Conservation (phyloP, 805 yeast genomes). For the Kockiozyma suomiensis region DNA sequence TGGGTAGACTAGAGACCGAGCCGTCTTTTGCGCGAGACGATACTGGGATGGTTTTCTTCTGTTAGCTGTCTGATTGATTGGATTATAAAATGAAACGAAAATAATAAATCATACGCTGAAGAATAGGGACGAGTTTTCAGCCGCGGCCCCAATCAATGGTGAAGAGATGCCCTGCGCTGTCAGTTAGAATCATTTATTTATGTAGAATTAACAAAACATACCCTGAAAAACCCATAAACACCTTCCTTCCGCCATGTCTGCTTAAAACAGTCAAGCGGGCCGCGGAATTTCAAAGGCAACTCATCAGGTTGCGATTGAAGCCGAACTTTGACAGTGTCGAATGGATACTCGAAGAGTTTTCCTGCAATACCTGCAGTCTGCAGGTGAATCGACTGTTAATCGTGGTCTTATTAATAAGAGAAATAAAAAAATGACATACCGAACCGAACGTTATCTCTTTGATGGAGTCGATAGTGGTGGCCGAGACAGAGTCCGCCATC, state of each 20-base stretch:
- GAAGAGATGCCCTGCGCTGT: conserved; percentile 61
- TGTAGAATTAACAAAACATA: neutral
- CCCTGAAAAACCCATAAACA: conserved; percentile 71
- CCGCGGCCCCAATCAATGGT: conserved; percentile 86
- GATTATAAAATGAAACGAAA: too few relatives aligned
- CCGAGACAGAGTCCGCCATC: conserved; percentile 1
- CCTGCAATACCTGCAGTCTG: conserved; percentile 75
- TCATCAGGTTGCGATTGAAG: conserved; percentile 72
- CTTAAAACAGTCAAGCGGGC: conserved; percentile 67
- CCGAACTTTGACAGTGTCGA: conserved; percentile 89
- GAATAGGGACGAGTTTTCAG: conserved; percentile 81
- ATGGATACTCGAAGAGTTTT: conserved; percentile 85
- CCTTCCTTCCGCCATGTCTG: conserved; percentile 73
- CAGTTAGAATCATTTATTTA: neutral
- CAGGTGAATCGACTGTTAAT: too few relatives aligned
- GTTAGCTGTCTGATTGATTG: conserved; percentile 4
- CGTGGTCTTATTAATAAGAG: too few relatives aligned
- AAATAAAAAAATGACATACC: conserved; percentile 2
- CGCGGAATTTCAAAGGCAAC: conserved; percentile 50
- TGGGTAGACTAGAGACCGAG: conserved; percentile 6
- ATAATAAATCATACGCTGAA: conserved; percentile 41
- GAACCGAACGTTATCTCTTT: conserved; percentile 26
- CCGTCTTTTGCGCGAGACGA: conserved; percentile 12
- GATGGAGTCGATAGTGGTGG: conserved; percentile 11
- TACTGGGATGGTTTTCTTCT: conserved; percentile 18